These are phyloP conservation scores for Aureobasidium sp. DNA, from an alignment of 2,329 filamentous ascomycete species.

Conservation along the genomic window DNA sequence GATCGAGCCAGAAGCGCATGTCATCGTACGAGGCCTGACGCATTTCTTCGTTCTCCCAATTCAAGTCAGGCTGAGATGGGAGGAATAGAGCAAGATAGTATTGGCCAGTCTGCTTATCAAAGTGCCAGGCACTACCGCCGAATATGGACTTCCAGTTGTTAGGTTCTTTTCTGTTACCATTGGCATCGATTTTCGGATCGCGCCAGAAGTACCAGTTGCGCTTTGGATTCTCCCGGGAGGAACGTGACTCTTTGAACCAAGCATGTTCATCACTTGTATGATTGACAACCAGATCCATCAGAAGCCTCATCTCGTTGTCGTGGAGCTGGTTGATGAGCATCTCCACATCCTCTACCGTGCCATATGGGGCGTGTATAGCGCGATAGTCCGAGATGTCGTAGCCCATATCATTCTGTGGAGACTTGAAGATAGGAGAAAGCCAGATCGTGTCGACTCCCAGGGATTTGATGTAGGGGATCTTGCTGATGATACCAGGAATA, in stretches of 20 bases:
- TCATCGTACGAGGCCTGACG: constrained; percentile 75
- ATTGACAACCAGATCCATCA: constrained; percentile 46
- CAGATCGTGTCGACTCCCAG: constrained; percentile 47
- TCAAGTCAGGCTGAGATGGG: constrained; percentile 83
- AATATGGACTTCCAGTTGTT: constrained; percentile 79
- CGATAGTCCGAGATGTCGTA: constrained; percentile 45
- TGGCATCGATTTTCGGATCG: constrained; percentile 39
- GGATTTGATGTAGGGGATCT: constrained; percentile 61
- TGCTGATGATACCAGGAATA: constrained; percentile 63
- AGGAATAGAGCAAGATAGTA: constrained; percentile 84
- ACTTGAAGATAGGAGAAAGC: constrained; percentile 43
- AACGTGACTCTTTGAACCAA: constrained; percentile 75
- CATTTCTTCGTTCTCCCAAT: constrained; percentile 79
- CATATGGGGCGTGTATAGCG: constrained; percentile 43
- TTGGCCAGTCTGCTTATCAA: constrained; percentile 75
- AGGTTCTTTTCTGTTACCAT: constrained; percentile 71
- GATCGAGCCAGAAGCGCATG: constrained; percentile 75
- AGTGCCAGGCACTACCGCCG: constrained; percentile 70
- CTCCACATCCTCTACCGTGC: constrained; percentile 45
- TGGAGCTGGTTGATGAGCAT: constrained; percentile 40
- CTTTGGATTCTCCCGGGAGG: constrained; percentile 67
- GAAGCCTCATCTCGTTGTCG: constrained; percentile 39
- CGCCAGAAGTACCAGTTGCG: constrained; percentile 74
- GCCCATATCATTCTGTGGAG: constrained; percentile 47
- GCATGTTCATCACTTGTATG: constrained; percentile 52